A percentile compares a stretch with the other conserved stretches of the same genome.
These are phyloP conservation scores for Chlorella sp. DNA, from an alignment of 139 green algal species.

Conservation along the genomic window DNA sequence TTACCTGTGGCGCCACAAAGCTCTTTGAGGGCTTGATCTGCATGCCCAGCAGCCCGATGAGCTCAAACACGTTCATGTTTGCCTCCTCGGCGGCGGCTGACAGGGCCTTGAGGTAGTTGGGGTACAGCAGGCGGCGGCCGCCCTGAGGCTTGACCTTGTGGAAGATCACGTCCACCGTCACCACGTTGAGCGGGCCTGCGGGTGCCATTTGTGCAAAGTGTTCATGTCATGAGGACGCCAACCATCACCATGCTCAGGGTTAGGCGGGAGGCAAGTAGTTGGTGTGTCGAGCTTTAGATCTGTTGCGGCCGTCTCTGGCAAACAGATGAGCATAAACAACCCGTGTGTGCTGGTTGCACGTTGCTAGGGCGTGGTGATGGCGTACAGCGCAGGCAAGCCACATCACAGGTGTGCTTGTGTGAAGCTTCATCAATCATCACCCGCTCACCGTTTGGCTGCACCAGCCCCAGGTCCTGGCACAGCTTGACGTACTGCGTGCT, in stretches of 20 bases:
- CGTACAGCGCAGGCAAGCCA: too few species aligned
- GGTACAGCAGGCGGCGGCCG: background rate
- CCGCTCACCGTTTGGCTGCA: constrained; percentile 23
- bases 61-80: constrained; percentile 6
- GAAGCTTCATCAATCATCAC: too few species aligned
- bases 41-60: constrained; percentile 1
- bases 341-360: too few species aligned
- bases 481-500: constrained; percentile 33
- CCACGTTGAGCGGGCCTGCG: constrained; percentile 21
- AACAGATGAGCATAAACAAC: too few species aligned
- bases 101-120: constrained; percentile 4
- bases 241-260: too few species aligned
- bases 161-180: constrained; percentile 25
- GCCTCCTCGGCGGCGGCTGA: constrained; percentile 1
- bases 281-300: too few species aligned
- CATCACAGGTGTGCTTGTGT: too few species aligned
- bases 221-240: too few species aligned
- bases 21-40: constrained; percentile 7
- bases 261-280: too few species aligned
- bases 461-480: constrained; percentile 21
- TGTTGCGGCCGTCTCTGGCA: too few species aligned
- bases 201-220: too few species aligned
- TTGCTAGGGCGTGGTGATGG: too few species aligned
- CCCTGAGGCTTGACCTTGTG: constrained; percentile 23
- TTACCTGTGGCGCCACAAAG: constrained; percentile 14